These are phyloP conservation scores for Areca catechu DNA, from an alignment of 176 grass and related monocot genomes.

Conservation along the genomic window DNA sequence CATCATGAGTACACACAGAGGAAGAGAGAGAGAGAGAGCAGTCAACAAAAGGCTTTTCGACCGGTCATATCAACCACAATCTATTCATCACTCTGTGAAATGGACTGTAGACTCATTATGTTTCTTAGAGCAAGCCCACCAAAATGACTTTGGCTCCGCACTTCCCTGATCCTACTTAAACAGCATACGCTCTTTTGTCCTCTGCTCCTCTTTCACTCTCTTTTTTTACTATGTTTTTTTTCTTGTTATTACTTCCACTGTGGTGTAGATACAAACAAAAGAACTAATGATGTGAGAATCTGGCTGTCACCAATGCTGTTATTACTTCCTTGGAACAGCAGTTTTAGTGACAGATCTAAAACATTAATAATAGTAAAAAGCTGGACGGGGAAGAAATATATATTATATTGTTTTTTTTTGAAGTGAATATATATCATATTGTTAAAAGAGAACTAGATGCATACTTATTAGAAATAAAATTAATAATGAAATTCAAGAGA, in stretches of 20 bases:
- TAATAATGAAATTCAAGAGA: too few relatives aligned
- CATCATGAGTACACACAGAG: not conserved
- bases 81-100: conserved; percentile 5
- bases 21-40: not conserved
- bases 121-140: not conserved
- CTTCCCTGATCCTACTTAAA: conserved; percentile 3
- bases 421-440: too few relatives aligned
- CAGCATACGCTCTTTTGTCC: conserved; percentile 24
- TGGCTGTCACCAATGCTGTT: not conserved
- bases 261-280: conserved; percentile 2
- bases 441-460: too few relatives aligned
- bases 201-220: not conserved
- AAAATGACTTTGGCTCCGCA: conserved; percentile 13
- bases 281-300: not conserved
- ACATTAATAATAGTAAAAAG: too few relatives aligned
- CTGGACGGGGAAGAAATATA: too few relatives aligned
- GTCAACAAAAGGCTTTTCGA: conserved; percentile 30
- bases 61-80: conserved; percentile 34
- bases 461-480: too few relatives aligned
- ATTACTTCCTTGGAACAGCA: too few relatives aligned
- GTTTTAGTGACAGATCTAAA: too few relatives aligned
- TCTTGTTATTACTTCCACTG: not conserved
- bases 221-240: too few relatives aligned
- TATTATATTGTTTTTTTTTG: too few relatives aligned
- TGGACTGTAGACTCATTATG: conserved; percentile 9